Conservation (phyloP, 306 rosid species). For the Medicago arabica region DNA sequence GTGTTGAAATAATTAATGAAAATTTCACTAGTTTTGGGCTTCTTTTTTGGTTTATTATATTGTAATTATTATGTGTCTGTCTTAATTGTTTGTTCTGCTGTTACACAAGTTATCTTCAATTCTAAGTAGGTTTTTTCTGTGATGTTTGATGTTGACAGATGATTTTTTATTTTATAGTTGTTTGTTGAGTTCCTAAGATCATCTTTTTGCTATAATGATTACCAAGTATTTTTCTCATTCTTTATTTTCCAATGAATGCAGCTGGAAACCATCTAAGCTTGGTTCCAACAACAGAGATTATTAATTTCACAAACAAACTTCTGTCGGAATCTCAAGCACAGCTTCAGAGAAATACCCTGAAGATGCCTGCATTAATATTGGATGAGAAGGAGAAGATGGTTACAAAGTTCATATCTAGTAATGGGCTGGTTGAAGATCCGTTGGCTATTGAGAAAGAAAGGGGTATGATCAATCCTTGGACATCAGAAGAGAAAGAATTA, state of each 20-base stretch:
- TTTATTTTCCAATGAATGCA: slow-evolving; percentile 32
- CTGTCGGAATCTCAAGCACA: slow-evolving; percentile 69
- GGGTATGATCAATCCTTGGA: slow-evolving; percentile 87
- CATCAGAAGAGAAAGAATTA: slow-evolving; percentile 63
- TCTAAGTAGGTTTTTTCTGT: neutral
- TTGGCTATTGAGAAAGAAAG: slow-evolving; percentile 85
- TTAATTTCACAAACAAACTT: slow-evolving; percentile 66
- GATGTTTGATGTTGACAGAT: slow-evolving; percentile 2
- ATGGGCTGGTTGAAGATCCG: slow-evolving; percentile 93
- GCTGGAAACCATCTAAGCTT: slow-evolving; percentile 69
- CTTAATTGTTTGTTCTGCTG: neutral
- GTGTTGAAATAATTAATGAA: neutral
- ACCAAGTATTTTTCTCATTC: neutral
- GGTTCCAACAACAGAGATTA: slow-evolving; percentile 61
- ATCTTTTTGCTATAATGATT: neutral
- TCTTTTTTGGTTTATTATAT: neutral
- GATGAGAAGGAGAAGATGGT: slow-evolving; percentile 71
- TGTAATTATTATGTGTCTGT: neutral
- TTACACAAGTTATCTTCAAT: neutral
- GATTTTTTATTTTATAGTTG: neutral
- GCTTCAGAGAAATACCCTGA: slow-evolving; percentile 60
- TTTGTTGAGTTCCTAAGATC: neutral
- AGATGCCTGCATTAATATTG: slow-evolving; percentile 91
- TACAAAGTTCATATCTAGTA: slow-evolving; percentile 70
- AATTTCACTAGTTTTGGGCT: neutral